phyloP scores from a whole-genome alignment of 2,329 filamentous ascomycete genomes.

The Whalleya microplaca region DNA sequence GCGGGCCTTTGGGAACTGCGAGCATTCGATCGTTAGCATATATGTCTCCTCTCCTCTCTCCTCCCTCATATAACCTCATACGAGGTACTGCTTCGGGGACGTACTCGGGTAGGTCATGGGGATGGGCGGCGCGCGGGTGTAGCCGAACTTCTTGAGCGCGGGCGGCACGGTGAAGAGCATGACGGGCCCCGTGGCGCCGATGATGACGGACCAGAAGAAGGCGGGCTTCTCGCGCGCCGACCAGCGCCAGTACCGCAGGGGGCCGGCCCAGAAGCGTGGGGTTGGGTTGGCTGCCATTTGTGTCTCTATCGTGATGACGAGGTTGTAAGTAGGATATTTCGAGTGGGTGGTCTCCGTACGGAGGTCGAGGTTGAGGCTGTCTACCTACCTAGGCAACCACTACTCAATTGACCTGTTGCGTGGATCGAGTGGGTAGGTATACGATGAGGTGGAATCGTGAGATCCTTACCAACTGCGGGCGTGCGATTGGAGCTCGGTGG shows the following conservation, averaged over 20 bases:
- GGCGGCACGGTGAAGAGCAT: slow-evolving; percentile 73
- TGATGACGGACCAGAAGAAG: slow-evolving; percentile 82
- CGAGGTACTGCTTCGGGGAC: slow-evolving; percentile 35
- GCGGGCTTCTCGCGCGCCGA: slow-evolving; percentile 85
- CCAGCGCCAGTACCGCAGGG: slow-evolving; percentile 86
- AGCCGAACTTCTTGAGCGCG: slow-evolving; percentile 72
- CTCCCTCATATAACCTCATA: neutral
- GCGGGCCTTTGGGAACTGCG: slow-evolving; percentile 60
- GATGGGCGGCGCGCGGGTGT: slow-evolving; percentile 71
- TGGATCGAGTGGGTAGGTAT: slow-evolving; percentile 4
- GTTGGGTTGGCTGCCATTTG: slow-evolving; percentile 62
- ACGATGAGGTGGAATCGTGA: neutral
- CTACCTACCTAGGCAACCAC: slow-evolving; percentile 15
- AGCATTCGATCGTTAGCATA: slow-evolving; percentile 25
- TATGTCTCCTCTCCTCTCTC: neutral
- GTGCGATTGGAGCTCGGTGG: slow-evolving; percentile 6
- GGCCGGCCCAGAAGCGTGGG: slow-evolving; percentile 82
- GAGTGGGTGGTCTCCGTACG: no score
- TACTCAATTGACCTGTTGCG: slow-evolving; percentile 43
- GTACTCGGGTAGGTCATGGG: slow-evolving; percentile 92
- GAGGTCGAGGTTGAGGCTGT: neutral
- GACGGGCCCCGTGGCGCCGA: slow-evolving; percentile 75
- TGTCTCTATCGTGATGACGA: slow-evolving; percentile 12
- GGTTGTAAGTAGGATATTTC: no score
- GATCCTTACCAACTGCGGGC: no score